A percentile compares a stretch with the other conserved stretches of the same genome.
phyloP scores from a whole-genome alignment of 202 grass and related monocot species.

The Alloteropsis angusta region DNA sequence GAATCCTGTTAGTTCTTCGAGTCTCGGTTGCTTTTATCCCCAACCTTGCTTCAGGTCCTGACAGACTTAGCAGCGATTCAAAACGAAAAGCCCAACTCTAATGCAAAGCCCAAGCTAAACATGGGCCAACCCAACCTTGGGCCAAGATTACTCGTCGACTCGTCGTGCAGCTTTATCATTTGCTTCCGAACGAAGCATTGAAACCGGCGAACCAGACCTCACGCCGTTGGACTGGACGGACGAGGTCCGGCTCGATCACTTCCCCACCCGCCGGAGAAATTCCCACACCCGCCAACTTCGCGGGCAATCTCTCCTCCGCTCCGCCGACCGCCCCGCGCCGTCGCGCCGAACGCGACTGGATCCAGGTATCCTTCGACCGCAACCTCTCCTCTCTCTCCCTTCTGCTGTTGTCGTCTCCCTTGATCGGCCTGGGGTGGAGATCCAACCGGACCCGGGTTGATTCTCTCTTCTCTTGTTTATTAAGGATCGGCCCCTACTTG shows the following conservation, averaged over 20 bases:
- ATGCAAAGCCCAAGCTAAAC: neutral
- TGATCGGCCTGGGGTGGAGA: neutral
- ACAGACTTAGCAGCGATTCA: too few species aligned
- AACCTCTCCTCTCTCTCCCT: neutral
- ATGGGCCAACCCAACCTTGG: neutral
- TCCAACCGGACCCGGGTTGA: neutral
- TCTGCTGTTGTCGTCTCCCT: neutral
- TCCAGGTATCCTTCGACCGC: neutral
- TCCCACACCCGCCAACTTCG: conserved; percentile 1
- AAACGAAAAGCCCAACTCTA: neutral
- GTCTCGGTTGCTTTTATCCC: too few species aligned
- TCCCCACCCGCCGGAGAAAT: neutral
- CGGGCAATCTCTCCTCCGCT: neutral
- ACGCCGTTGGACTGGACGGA: too few species aligned
- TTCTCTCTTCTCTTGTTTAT: neutral
- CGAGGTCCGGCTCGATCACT: neutral
- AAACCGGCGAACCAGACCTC: too few species aligned
- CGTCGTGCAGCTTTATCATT: neutral
- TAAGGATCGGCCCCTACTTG: neutral
- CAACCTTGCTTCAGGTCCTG: too few species aligned
- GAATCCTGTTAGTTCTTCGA: too few species aligned
- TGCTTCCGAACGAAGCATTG: neutral
- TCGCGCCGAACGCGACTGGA: neutral
- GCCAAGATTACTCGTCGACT: neutral
- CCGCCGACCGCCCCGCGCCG: neutral